phyloP scores from a whole-genome alignment of 805 yeast species.

The Saturnispora besseyi region DNA sequence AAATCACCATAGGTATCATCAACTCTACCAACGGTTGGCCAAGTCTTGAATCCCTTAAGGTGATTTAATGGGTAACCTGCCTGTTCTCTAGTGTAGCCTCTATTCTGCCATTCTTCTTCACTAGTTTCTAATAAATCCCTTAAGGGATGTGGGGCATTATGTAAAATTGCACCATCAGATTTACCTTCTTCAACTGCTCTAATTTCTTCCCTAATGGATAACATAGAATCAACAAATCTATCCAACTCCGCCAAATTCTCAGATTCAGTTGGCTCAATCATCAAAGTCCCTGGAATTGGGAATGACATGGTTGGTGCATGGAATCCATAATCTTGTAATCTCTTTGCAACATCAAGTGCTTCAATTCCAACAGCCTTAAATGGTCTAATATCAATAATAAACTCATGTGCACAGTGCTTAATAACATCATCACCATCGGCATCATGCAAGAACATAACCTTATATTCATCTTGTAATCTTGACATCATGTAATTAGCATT shows the following conservation, averaged over 20 bases:
- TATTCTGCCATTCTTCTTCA: constrained; percentile 62
- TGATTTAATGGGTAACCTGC: constrained; percentile 89
- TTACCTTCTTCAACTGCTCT: constrained; percentile 59
- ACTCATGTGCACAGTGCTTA: constrained; percentile 92
- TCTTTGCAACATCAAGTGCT: constrained; percentile 93
- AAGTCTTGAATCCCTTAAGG: constrained; percentile 68
- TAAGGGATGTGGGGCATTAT: constrained; percentile 88
- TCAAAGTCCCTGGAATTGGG: constrained; percentile 95
- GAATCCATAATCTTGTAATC: constrained; percentile 96
- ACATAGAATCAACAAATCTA: constrained; percentile 81
- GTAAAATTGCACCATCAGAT: constrained; percentile 59
- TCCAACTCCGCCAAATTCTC: constrained; percentile 84
- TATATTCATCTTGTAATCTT: constrained; percentile 59
- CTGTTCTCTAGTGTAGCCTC: constrained; percentile 87
- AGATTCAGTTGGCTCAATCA: constrained; percentile 97
- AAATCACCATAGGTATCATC: constrained; percentile 94
- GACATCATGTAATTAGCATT: constrained; percentile 95
- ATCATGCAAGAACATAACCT: constrained; percentile 63
- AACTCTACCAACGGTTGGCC: constrained; percentile 92
- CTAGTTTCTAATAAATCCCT: constrained; percentile 58
- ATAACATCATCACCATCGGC: constrained; percentile 24
- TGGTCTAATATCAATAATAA: constrained; percentile 82
- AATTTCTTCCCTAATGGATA: constrained; percentile 76
- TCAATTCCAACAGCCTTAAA: constrained; percentile 76
- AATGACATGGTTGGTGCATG: constrained; percentile 99